phyloP scores from a whole-genome alignment of 176 grass and related monocot species.

The Chrysopogon serrulatus region DNA sequence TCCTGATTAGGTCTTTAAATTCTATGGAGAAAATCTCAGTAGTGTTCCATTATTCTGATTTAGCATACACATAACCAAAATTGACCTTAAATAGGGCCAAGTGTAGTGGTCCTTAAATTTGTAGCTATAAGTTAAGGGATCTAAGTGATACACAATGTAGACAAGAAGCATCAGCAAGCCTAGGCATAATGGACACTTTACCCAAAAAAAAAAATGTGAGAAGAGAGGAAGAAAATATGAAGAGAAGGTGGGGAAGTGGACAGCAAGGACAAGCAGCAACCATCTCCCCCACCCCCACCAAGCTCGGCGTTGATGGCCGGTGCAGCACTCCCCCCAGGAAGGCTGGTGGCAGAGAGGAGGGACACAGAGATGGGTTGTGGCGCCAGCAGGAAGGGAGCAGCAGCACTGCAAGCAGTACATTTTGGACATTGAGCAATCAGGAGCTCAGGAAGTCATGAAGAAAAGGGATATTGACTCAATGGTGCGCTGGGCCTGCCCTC shows the following conservation, averaged over 20 bases:
- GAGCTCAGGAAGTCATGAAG: background rate
- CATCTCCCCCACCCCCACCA: background rate
- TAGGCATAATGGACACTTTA: background rate
- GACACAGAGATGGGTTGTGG: background rate
- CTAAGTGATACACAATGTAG: background rate
- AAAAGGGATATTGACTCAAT: background rate
- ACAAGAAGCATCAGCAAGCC: background rate
- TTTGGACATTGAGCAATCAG: background rate
- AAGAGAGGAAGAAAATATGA: background rate
- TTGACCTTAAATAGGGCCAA: background rate
- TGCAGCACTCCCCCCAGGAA: background rate
- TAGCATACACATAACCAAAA: background rate
- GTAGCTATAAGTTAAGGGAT: background rate
- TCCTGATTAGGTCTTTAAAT: background rate
- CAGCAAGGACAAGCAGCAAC: background rate
- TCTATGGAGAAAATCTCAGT: background rate
- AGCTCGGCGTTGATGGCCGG: background rate
- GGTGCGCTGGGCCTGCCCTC: background rate
- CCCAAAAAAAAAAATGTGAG: background rate
- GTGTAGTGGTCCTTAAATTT: background rate
- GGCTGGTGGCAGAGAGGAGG: background rate
- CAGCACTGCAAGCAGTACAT: background rate
- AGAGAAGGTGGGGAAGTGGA: background rate
- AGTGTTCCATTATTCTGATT: background rate
- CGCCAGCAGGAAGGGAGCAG: background rate